Conservation (phyloP, 805 yeast genomes). For the Yarrowia sp. region DNA sequence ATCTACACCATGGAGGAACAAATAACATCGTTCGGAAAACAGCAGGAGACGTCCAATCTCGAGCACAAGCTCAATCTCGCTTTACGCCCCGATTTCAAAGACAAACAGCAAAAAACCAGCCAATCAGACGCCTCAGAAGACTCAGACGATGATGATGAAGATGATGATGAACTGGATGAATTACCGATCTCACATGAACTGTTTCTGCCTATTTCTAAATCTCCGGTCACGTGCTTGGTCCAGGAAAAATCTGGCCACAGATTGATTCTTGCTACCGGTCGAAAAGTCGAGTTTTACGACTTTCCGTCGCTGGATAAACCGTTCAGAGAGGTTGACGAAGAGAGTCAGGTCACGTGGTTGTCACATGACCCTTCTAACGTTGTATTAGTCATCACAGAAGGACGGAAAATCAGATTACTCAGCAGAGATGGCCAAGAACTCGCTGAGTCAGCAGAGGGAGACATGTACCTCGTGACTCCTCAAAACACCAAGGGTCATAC, state of each 20-base stretch:
- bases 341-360: conserved; percentile 31
- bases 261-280: conserved; percentile 36
- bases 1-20: background rate
- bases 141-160: conserved; percentile 33
- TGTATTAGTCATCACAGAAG: conserved; percentile 34
- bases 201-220: conserved; percentile 32
- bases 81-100: background rate
- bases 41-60: conserved; percentile 22
- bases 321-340: conserved; percentile 31
- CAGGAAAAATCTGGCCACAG: conserved; percentile 36
- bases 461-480: conserved; percentile 41
- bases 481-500: conserved; percentile 41
- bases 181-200: conserved; percentile 43
- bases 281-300: conserved; percentile 33
- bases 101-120: background rate
- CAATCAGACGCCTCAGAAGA: conserved; percentile 27
- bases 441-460: conserved; percentile 38
- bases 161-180: conserved; percentile 37
- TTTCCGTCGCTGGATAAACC: conserved; percentile 35
- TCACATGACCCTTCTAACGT: conserved; percentile 29
- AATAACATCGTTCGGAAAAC: conserved; percentile 21
- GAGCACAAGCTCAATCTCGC: conserved; percentile 17
- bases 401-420: conserved; percentile 34
- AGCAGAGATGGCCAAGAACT: conserved; percentile 36
- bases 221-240: conserved; percentile 34